Base-by-base conservation (phyloP, 225 moss, liverwort and hornwort species). In the Bryoerythrophyllum caledonicum region DNA sequence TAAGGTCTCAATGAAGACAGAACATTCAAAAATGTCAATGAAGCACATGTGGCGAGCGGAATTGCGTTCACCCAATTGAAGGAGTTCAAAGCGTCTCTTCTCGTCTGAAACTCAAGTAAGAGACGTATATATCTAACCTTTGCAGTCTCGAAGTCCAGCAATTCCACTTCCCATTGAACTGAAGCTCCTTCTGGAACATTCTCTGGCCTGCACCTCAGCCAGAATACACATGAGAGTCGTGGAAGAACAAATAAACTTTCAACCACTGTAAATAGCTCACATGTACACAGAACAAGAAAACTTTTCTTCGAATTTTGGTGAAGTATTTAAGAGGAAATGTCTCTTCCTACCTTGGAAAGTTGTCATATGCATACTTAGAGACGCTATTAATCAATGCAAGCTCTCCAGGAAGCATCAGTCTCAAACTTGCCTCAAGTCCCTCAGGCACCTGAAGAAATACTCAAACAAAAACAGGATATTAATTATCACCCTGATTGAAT, bases 381-480 rank as follows among this genome's bases (percentile, higher is more conserved):
- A 75, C 79, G 82, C 99, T 88, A 63, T 86, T 83, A 49, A 99
- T 75, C 67, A 93, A 35, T 68, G 93, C 86, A 65, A 95, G 77
- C 84, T 99, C 99, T 71, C 89, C 99, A 23, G 99, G 99, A 73
- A 95, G 91, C 99, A 99, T 99, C 65, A 99, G 81, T 72, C 91
- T 89, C 51, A 95, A 80, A 83, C 89, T 90, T 81, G 88, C 90
- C 83, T 99, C 99, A 80, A 99, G 74, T 60, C 99, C 99, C 60
- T 99, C 99, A 64, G 97, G 97, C 52, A 94, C 87, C 94, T 97
- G 79, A 79, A 80, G 8, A 68, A 55, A 70, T 11, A 23, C 52
- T 72, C 40, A 27, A 71, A 58, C 56, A 49, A 16, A 75, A 75
- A 61, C n/a, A 17, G 26, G 15, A 67, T 28, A 37, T 44, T 30